Percentiles rank a stretch among this genome's conserved stretches.
phyloP scores from a whole-genome alignment of 23 red algal species.

The Cyanidium caldarium region DNA sequence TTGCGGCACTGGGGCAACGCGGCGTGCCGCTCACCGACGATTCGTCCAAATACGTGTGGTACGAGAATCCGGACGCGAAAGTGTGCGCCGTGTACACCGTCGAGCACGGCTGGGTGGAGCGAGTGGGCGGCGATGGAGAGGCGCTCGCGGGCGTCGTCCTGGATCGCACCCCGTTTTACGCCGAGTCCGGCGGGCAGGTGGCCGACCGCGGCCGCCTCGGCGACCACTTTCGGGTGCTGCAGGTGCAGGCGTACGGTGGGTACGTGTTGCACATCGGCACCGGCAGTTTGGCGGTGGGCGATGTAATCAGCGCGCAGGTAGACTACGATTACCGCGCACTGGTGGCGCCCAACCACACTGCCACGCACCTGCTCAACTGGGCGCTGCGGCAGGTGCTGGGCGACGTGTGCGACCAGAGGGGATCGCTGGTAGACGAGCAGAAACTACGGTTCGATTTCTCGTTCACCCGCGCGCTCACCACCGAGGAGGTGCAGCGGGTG shows the following conservation, averaged over 20 bases:
- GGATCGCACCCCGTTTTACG: conserved; percentile 80
- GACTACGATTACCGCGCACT: conserved; percentile 59
- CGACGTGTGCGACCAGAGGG: conserved; percentile 59
- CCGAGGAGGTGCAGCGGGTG: conserved; percentile 27
- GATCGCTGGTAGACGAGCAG: conserved; percentile 67
- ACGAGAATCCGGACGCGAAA: conserved; percentile 13
- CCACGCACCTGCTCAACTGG: conserved; percentile 89
- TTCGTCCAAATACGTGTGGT: conserved; percentile 55
- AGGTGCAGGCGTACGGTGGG: conserved; percentile 62
- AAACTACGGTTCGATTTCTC: conserved; percentile 98
- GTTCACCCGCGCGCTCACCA: conserved; percentile 34
- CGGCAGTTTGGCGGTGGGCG: conserved; percentile 50
- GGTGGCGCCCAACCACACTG: conserved; percentile 95
- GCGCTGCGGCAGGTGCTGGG: conserved; percentile 76
- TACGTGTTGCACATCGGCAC: conserved; percentile 59
- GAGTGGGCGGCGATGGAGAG: background rate
- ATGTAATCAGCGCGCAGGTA: conserved; percentile 31
- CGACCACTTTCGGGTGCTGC: conserved; percentile 37
- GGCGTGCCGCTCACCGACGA: conserved; percentile 41
- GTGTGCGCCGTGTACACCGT: conserved; percentile 66
- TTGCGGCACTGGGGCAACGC: conserved; percentile 15
- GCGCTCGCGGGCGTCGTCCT: conserved; percentile 37
- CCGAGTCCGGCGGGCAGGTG: conserved; percentile 87
- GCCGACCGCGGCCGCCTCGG: conserved; percentile 53
- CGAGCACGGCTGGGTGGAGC: conserved; percentile 17